A percentile compares a stretch with the other conserved stretches of the same genome.
phyloP scores from a whole-genome alignment of 2,329 filamentous ascomycete species.

The Aureobasidium subglaciale region DNA sequence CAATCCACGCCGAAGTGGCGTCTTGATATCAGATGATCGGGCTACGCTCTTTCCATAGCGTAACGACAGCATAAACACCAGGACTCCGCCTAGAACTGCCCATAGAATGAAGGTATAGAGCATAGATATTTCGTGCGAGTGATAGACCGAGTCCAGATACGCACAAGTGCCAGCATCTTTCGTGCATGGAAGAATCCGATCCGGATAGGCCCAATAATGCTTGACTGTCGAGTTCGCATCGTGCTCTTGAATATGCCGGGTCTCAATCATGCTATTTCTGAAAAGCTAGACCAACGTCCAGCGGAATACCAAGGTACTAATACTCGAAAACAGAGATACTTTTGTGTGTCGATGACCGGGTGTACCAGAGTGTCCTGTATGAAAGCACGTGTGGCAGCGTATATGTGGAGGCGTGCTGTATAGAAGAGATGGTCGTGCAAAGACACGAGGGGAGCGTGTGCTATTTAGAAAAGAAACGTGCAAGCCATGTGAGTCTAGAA shows the following conservation, averaged over 20 bases:
- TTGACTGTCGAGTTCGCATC: conserved; percentile 21
- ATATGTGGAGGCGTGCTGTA: background rate
- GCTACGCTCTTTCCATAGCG: conserved; percentile 18
- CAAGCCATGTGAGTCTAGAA: conserved; percentile 4
- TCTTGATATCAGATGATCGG: conserved; percentile 6
- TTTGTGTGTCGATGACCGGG: background rate
- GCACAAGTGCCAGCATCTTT: conserved; percentile 52
- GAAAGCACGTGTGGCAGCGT: background rate
- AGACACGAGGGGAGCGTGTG: background rate
- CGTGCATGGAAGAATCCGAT: conserved; percentile 49
- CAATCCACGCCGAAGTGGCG: conserved; percentile 25
- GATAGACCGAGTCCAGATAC: conserved; percentile 52
- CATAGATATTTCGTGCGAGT: conserved; percentile 48
- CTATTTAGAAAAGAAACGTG: background rate
- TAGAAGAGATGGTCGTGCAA: background rate
- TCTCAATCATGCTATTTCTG: background rate
- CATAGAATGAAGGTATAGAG: conserved; percentile 52
- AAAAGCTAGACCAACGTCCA: background rate
- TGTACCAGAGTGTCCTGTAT: background rate
- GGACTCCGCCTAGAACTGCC: conserved; percentile 44
- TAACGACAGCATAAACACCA: conserved; percentile 38
- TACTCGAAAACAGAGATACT: background rate
- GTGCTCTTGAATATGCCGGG: conserved; percentile 27
- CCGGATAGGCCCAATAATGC: conserved; percentile 51
- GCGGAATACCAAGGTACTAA: background rate